Percentiles rank a stretch among this genome's conserved stretches.
Conservation (phyloP, 345 rosid genomes). For the Microcos paniculata region DNA sequence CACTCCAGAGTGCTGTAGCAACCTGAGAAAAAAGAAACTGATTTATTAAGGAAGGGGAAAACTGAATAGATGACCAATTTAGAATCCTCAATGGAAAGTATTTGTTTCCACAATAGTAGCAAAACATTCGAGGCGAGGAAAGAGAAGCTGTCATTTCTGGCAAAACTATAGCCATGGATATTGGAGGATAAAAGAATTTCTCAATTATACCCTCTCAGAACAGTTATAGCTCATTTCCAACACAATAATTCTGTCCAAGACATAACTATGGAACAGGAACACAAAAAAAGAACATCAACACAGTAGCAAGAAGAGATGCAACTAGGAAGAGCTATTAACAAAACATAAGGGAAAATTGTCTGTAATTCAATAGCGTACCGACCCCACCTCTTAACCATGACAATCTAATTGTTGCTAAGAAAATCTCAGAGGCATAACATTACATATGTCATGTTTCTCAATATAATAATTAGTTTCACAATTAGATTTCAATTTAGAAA, state of each 20-base stretch:
- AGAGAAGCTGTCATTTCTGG: neutral
- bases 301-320: neutral
- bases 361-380: neutral
- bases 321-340: neutral
- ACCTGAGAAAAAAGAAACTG: constrained; percentile 33
- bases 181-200: neutral
- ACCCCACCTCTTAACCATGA: neutral
- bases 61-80: neutral
- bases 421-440: neutral
- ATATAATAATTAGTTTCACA: neutral
- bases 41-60: neutral
- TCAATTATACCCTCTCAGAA: neutral
- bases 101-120: neutral
- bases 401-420: too few relatives aligned
- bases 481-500: neutral
- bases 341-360: neutral
- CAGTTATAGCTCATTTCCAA: neutral
- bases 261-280: neutral
- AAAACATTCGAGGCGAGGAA: neutral
- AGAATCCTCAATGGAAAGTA: neutral
- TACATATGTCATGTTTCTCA: neutral
- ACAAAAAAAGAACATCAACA: neutral
- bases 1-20: constrained; percentile 74
- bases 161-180: neutral
- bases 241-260: neutral